Percentiles rank a stretch among this genome's conserved stretches.
These are phyloP conservation scores for Fusarium coicis DNA, from an alignment of 2,329 filamentous ascomycete genomes.

Conservation along the genomic window DNA sequence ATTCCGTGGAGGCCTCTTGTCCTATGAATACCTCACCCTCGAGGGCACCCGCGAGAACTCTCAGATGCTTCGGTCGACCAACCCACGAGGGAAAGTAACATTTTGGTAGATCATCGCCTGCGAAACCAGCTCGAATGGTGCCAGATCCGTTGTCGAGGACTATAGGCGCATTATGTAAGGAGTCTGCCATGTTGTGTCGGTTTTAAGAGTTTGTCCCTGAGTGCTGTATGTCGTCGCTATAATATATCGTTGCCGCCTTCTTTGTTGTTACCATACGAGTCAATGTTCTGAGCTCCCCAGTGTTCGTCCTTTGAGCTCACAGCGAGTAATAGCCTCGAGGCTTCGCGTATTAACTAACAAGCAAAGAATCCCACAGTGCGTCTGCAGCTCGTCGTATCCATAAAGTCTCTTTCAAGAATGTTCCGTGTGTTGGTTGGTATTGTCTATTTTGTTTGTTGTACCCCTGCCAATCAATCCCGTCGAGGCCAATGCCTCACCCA, in stretches of 20 bases:
- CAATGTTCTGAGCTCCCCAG: conserved; percentile 35
- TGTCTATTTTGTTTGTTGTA: conserved; percentile 35
- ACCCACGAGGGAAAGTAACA: conserved; percentile 98
- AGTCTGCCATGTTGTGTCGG: conserved; percentile 61
- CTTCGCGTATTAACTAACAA: conserved; percentile 17
- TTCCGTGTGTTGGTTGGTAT: conserved; percentile 35
- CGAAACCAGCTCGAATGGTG: conserved; percentile 96
- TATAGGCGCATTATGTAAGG: conserved; percentile 95
- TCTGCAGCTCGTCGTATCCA: conserved; percentile 37
- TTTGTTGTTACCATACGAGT: conserved; percentile 27
- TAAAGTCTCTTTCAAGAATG: conserved; percentile 18
- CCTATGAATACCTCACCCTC: conserved; percentile 99
- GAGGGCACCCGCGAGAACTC: conserved; percentile 93
- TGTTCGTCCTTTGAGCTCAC: conserved; percentile 30
- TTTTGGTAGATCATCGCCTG: conserved; percentile 94
- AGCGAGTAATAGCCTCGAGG: conserved; percentile 17
- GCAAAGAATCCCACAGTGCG: conserved; percentile 1
- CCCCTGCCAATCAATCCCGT: conserved; percentile 32
- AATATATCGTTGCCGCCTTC: conserved; percentile 35
- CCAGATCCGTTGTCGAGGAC: conserved; percentile 99
- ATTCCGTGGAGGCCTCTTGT: conserved; percentile 84
- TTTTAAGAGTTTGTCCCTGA: conserved; percentile 3
- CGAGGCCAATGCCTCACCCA: conserved; percentile 33
- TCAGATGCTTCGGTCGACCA: conserved; percentile 91
- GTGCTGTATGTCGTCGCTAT: conserved; percentile 20